Percentiles rank a stretch among this genome's conserved stretches.
These are phyloP conservation scores for Teratosphaeria pseudoeucalypti DNA, from an alignment of 2,329 filamentous ascomycete species.

Conservation along the genomic window DNA sequence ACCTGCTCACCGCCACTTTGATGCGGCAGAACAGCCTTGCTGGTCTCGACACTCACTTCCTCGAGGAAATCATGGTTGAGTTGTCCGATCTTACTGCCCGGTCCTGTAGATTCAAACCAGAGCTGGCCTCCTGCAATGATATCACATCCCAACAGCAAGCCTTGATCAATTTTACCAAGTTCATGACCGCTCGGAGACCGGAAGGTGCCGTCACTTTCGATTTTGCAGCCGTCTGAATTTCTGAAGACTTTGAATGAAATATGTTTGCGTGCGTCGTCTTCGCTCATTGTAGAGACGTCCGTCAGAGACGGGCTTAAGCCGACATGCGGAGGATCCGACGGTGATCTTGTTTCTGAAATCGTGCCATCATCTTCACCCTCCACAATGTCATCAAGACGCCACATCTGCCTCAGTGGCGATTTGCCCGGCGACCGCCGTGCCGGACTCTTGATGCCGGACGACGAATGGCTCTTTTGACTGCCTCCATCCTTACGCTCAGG, in stretches of 20 bases:
- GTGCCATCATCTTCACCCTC: neutral
- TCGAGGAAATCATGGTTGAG: neutral
- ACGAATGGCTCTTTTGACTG: neutral
- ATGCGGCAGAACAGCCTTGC: neutral
- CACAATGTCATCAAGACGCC: neutral
- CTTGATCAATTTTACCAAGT: neutral
- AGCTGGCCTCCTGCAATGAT: neutral
- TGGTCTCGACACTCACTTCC: neutral
- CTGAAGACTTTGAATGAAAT: neutral
- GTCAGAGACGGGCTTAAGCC: neutral
- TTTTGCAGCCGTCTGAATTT: neutral
- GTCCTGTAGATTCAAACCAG: neutral
- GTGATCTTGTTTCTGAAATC: neutral
- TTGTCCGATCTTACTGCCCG: neutral
- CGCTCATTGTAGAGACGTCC: neutral
- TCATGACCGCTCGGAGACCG: neutral
- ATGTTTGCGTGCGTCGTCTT: neutral
- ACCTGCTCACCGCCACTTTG: neutral
- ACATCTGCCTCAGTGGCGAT: neutral
- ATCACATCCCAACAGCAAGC: neutral
- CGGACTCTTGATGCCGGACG: neutral
- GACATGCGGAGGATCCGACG: neutral
- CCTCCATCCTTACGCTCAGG: neutral
- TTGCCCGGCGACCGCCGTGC: neutral
- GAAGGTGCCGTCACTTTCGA: neutral